Base-by-base conservation (phyloP, 2,329 filamentous ascomycete species). In the Phoma herbarum region DNA sequence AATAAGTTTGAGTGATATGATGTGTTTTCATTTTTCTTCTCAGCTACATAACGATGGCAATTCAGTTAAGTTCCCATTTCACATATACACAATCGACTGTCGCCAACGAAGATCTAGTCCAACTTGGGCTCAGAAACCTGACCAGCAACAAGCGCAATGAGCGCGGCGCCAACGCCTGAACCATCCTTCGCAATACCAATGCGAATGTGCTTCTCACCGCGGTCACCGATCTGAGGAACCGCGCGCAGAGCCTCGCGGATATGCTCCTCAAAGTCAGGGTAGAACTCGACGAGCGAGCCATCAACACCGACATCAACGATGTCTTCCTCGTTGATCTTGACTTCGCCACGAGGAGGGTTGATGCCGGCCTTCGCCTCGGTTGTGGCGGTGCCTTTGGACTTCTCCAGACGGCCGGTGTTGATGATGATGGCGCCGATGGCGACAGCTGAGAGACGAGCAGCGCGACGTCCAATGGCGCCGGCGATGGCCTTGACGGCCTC, bases 171-270 rank as follows among this genome's bases (percentile, higher is more conserved):
- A n/a, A 97, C 91, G 63, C 92, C 95, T 64, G 91, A 95, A 46
- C 95, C 95, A 75, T 99, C 95, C 83, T 97, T 97, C 62, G 95
- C 95, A 72, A 98, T 95, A 22, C 94, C 95, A 71, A 99, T 97
- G 57, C 92, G 86, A 65, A 99, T 91, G 79, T 88, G 91, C 80
- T 91, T 90, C 65, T 96, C 93, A 11, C 93, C 93, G 57, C 85
- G 82, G 44, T 83, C 80, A 4, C 94, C 94, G 69, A 98, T 90
- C 61, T 90, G 87, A 16, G 92, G 85, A 52, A 97, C 87, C 55
- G 86, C 87, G 48, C 88, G 82, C 59, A 98, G 83, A 7, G 91
- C 91, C 73, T 96, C 91, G 62, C 93, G 86, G 62, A 98, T 90
- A 82, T 95, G 90, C 56, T 90, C 89, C 65, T 95, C 88, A 80